Base-by-base conservation (phyloP, 176 grass and related monocot species). In the Lolium multiflorum region DNA sequence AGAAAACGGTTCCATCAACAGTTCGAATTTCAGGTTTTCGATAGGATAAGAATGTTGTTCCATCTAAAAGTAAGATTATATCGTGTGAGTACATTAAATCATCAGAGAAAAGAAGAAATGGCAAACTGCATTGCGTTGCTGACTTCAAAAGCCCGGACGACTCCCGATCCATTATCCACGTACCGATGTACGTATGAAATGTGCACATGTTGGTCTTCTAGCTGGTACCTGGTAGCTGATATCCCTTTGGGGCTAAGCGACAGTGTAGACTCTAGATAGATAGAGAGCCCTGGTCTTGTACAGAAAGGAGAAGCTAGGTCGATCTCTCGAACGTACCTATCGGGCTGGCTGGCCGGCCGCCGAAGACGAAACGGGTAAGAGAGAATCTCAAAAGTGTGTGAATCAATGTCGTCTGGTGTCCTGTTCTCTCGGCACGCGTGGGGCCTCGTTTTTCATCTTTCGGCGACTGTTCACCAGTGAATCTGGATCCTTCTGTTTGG, bases 401-500 rank as follows among this genome's bases (percentile, higher is more conserved):
- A 51, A 75, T 75, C 47, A 75, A 75, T 75, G 71, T 74, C 46
- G 22, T 26, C 1, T 74, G 63, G 26, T 66, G 63, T 35, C 63
- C 25, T 74, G 3, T 28, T 74, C 71, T 5, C 28, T 51, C 46
- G 51, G 71, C 71, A 50, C 21, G 21, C 46, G 46, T 74, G 17
- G 20, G 43, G 22, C 46, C 71, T 51, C 46, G 22, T 74, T 51
- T 74, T 74, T 51, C 46, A 0, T 51, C 71, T 74, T 28, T 17
- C 21, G 21, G 3, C 14, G 71, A 74, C 21, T 74, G 12, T 50
- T 74, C 13, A 50, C 21, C 71, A 2, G 12, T 17, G 13, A 17
- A 20, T 15, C 4, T 75, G 71, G 43, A 11, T 24, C 43, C n/a
- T 74, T 49, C 43, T 74, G 71, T 28, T 74, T 74, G 71, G 12